Base-by-base conservation (phyloP, 768 basidiomycete species). In the Dioszegia aurantiaca region DNA sequence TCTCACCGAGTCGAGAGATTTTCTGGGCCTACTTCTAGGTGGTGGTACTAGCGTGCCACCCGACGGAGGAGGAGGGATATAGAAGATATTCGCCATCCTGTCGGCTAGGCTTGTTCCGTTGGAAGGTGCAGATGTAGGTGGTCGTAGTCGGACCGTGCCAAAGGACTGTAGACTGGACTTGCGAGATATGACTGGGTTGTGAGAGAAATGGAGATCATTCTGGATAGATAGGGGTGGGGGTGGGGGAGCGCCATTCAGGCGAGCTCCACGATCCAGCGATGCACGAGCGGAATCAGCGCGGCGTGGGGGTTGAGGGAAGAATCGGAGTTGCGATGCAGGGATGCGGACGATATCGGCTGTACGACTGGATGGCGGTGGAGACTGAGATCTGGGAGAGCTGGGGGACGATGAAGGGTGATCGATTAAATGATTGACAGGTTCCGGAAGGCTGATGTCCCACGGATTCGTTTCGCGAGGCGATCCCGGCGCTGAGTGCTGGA, bases 331-430 rank as follows among this genome's bases (percentile, higher is more conserved):
- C 8, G 62, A 64, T 19, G 55, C 55, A 1, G 71, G 71, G 45
- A 73, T 62, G 43, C 67, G 53, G 19, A 73, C 68, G 2, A 73
- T 59, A 33, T 73, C 67, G 31, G 68, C 45, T 12, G 66, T 55
- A 4, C 69, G 62, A 14, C 33, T 47, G 10, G 27, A 33, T 3
- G 46, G 16, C 8, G 16, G 3, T 4, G 47, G 37, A 16, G 28
- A 8, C n/a, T 12, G 21, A 28, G 55, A n/a, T 17, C 17, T 42
- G 40, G 21, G 9, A 42, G 23, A 33, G 21, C 19, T 24, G 31
- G 23, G 12, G 33, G 36, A 28, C 28, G 36, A 21, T 30, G 21
- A 10, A 23, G 31, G 4, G 23, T 33, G 33, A 11, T 39, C 49
- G 36, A 6, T 39, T 14, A 17, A 52, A 23, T 9, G 33, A 12